Percentiles rank a stretch among this genome's conserved stretches.
Evolutionary conservation across 495 filamentous ascomycete species (phyloP).

Genomic region (Bombardia bombarda): DNA sequence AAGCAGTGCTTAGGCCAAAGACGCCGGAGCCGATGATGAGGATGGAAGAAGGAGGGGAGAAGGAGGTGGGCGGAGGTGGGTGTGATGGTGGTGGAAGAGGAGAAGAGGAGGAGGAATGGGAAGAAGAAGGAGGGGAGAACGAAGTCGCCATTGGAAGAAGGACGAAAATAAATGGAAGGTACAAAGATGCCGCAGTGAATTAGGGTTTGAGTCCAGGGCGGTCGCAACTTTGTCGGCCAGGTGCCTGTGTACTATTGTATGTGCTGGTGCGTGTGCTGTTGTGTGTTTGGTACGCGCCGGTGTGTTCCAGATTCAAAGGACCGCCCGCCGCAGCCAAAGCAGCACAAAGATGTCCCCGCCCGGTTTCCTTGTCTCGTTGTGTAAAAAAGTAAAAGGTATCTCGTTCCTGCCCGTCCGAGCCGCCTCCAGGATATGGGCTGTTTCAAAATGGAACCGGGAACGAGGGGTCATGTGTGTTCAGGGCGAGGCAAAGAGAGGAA

Average conservation of each 20-base stretch:
- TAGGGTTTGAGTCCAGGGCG: conserved; percentile 5
- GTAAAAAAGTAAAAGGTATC: no score
- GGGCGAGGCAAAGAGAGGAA: no score
- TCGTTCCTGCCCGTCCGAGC: no score
- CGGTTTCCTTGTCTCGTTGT: no score
- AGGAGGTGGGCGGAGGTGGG: conserved; percentile 3
- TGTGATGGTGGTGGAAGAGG: conserved; percentile 4
- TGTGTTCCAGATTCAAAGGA: conserved; percentile 1
- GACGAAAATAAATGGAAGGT: background rate
- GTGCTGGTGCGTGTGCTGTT: no score
- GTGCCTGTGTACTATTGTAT: no score
- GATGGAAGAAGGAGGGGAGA: conserved; percentile 37
- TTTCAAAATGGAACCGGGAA: no score
- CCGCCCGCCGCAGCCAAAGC: no score
- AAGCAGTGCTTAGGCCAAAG: conserved; percentile 66
- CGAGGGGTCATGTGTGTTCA: no score
- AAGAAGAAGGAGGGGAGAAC: conserved; percentile 6
- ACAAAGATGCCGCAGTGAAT: conserved; percentile 1
- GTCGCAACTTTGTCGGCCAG: conserved; percentile 7
- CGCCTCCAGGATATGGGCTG: no score
- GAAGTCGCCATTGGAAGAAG: conserved; percentile 2
- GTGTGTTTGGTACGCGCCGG: conserved; percentile 1
- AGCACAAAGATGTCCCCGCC: no score
- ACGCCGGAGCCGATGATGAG: conserved; percentile 72
- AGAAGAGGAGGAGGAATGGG: conserved; percentile 5